Conservation (phyloP, 2,329 filamentous ascomycete genomes). For the Dactylellina haptotyla region DNA sequence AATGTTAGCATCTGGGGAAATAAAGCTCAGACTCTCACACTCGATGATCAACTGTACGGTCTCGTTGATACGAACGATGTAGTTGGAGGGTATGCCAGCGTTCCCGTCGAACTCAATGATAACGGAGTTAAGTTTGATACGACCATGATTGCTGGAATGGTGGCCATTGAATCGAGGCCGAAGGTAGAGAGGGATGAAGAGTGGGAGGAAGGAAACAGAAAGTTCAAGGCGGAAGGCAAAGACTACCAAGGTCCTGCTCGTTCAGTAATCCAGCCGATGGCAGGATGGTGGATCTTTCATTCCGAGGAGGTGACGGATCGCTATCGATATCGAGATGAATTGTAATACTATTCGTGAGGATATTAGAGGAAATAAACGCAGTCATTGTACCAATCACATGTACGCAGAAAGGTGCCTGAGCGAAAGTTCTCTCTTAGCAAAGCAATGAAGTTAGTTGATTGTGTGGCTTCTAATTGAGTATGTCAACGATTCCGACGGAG, state of each 20-base stretch:
- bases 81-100: slow-evolving; percentile 58
- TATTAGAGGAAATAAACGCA: too few relatives aligned
- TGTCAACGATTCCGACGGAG: too few relatives aligned
- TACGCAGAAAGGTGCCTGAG: too few relatives aligned
- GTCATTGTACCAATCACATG: too few relatives aligned
- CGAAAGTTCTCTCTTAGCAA: too few relatives aligned
- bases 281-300: slow-evolving; percentile 45
- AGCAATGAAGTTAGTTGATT: too few relatives aligned
- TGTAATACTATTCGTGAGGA: too few relatives aligned
- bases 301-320: neutral
- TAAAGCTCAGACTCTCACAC: slow-evolving; percentile 18
- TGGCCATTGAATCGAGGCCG: slow-evolving; percentile 55
- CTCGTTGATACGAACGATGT: slow-evolving; percentile 58
- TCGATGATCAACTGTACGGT: slow-evolving; percentile 57
- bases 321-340: too few relatives aligned
- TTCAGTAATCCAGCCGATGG: slow-evolving; percentile 39
- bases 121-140: slow-evolving; percentile 57
- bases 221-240: slow-evolving; percentile 21
- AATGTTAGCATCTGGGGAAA: neutral
- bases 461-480: too few relatives aligned
- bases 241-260: slow-evolving; percentile 17
- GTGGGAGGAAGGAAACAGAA: slow-evolving; percentile 32
- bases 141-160: slow-evolving; percentile 59
- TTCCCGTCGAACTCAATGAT: slow-evolving; percentile 60
- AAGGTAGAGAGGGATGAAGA: slow-evolving; percentile 37